These are phyloP conservation scores for Aspergillus texensis DNA, from an alignment of 2,329 filamentous ascomycete species.

Conservation along the genomic window DNA sequence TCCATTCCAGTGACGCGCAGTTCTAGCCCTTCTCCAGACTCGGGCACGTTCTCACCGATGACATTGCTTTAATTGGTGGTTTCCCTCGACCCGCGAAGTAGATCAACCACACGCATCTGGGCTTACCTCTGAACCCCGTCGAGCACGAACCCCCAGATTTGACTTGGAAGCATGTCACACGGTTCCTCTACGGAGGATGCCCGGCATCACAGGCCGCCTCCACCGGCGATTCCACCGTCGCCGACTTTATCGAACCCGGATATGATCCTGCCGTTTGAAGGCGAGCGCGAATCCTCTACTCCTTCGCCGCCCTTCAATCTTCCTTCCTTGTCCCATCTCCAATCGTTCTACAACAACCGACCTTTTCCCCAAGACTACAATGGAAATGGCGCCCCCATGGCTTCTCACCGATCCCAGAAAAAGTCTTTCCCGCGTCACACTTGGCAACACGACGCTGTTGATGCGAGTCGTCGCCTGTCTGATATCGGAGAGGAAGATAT, in stretches of 20 bases:
- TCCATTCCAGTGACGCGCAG: conserved; percentile 11
- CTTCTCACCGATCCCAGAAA: conserved; percentile 24
- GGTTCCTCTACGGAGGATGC: conserved; percentile 18
- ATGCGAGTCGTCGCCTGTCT: conserved; percentile 45
- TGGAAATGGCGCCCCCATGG: conserved; percentile 1
- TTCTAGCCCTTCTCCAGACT: not conserved
- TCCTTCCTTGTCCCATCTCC: conserved; percentile 49
- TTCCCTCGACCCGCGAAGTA: not conserved
- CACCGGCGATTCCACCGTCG: conserved; percentile 60
- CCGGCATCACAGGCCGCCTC: conserved; percentile 12
- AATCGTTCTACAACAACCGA: conserved; percentile 36
- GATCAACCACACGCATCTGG: not conserved
- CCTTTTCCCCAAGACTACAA: conserved; percentile 14
- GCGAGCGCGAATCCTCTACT: conserved; percentile 49
- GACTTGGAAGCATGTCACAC: conserved; percentile 12
- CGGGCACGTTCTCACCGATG: conserved; percentile 10
- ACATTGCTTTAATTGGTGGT: conserved; percentile 9
- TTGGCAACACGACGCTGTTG: conserved; percentile 41
- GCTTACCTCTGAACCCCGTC: conserved; percentile 1
- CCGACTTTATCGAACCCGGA: conserved; percentile 91
- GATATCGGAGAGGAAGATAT: conserved; percentile 50
- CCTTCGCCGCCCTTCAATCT: conserved; percentile 56
- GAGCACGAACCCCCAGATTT: not conserved
- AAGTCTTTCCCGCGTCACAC: conserved; percentile 36
- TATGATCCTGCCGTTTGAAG: conserved; percentile 83